Percentiles rank a stretch among this genome's conserved stretches.
Evolutionary conservation across 192 early-diverging fungal species (phyloP).

Genomic region (Kappamyces sp.): DNA sequence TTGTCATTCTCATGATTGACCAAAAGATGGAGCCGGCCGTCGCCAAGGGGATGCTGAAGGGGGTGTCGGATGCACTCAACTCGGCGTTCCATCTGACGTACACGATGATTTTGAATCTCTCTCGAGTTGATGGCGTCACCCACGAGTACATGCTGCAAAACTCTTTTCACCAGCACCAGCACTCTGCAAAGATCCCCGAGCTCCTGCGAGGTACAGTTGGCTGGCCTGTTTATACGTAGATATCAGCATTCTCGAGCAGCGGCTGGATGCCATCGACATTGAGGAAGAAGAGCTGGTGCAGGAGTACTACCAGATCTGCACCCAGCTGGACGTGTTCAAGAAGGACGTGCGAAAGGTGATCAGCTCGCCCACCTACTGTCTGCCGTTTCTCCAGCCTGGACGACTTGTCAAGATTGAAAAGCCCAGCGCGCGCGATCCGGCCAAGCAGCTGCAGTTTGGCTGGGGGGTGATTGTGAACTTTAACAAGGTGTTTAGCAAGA

Average conservation of each 20-base stretch:
- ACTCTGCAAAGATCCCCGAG: conserved; percentile 71
- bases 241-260: conserved; percentile 43
- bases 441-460: conserved; percentile 67
- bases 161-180: conserved; percentile 92
- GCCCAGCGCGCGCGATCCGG: conserved; percentile 16
- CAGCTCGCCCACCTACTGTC: conserved; percentile 70
- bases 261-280: conserved; percentile 51
- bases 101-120: conserved; percentile 93
- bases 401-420: conserved; percentile 59
- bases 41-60: conserved; percentile 89
- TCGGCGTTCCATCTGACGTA: conserved; percentile 95
- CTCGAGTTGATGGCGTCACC: conserved; percentile 88
- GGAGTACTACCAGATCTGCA: conserved; percentile 69
- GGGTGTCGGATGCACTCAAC: conserved; percentile 59
- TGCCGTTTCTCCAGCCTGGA: conserved; percentile 82
- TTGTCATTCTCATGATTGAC: conserved; percentile 95
- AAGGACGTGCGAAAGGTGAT: conserved; percentile 69
- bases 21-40: conserved; percentile 89
- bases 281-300: conserved; percentile 64
- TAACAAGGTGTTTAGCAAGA: conserved; percentile 45
- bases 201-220: conserved; percentile 51
- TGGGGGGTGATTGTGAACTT: conserved; percentile 85
- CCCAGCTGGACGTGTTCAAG: conserved; percentile 58
- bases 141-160: conserved; percentile 88
- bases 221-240: conserved; percentile 35